Evolutionary conservation across 306 rosid genomes (phyloP).

Genomic region (Sesbania bispinosa): DNA sequence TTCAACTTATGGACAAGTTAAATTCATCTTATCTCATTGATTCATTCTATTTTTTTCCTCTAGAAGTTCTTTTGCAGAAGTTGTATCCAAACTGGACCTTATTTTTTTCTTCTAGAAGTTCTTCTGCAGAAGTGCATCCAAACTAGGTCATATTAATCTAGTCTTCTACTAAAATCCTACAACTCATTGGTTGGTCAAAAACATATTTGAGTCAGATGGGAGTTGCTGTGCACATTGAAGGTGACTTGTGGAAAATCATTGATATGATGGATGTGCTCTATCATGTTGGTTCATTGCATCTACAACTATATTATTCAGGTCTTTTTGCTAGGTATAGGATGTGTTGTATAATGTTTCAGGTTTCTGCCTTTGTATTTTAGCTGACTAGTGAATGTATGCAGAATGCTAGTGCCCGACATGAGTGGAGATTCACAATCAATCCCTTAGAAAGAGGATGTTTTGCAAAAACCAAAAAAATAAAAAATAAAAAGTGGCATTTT

Average conservation of each 20-base stretch:
- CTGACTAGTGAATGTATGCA: neutral
- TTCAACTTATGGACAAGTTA: no score
- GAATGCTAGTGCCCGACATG: conserved; percentile 12
- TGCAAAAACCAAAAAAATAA: no score
- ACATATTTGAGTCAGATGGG: neutral
- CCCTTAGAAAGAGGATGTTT: neutral
- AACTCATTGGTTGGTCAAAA: neutral
- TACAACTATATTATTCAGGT: neutral
- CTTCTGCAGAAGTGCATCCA: no score
- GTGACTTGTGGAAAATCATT: neutral
- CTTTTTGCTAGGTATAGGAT: neutral
- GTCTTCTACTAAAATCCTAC: neutral
- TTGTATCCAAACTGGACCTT: no score
- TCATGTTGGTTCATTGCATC: conserved; percentile 3
- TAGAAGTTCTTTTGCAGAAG: no score
- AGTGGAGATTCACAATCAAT: neutral
- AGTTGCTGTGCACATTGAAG: neutral
- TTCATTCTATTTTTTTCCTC: no score
- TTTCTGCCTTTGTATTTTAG: neutral
- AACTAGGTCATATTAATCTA: no score
- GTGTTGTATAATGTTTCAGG: neutral
- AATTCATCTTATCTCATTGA: no score
- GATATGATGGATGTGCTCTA: neutral
- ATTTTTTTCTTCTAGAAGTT: no score
- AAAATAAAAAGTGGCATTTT: no score